Percentiles rank a stretch among this genome's conserved stretches.
phyloP scores from a whole-genome alignment of 306 rosid species.

The Prunus armeniaca region DNA sequence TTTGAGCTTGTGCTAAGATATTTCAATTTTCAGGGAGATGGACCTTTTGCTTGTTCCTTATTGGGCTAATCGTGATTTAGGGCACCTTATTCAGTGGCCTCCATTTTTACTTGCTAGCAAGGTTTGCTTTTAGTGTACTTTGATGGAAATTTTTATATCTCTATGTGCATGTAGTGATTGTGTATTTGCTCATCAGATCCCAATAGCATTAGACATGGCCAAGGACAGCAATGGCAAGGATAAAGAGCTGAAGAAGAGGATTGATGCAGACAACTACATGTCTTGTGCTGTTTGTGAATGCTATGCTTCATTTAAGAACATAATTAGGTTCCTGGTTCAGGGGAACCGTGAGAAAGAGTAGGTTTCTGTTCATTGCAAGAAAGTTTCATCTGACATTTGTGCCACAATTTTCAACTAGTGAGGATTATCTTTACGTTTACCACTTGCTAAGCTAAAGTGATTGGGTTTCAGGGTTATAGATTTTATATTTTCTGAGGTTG shows the following conservation, averaged over 20 bases:
- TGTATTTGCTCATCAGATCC: constrained; percentile 55
- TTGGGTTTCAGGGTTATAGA: constrained; percentile 58
- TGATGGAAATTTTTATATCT: constrained; percentile 11
- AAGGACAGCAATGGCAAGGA: constrained; percentile 99
- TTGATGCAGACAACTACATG: constrained; percentile 69
- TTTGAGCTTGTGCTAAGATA: constrained; percentile 17
- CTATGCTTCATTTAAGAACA: constrained; percentile 84
- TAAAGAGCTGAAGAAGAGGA: constrained; percentile 80
- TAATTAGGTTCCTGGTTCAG: constrained; percentile 68
- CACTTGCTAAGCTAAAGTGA: not conserved
- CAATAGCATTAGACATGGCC: constrained; percentile 98
- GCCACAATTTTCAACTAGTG: not conserved
- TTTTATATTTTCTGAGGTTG: constrained; percentile 63
- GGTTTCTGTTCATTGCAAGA: constrained; percentile 24
- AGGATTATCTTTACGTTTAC: not conserved
- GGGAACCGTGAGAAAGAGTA: constrained; percentile 74
- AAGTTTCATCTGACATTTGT: not conserved
- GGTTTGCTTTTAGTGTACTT: constrained; percentile 41
- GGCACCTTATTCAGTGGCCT: constrained; percentile 84
- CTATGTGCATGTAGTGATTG: constrained; percentile 12
- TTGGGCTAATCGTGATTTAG: constrained; percentile 92
- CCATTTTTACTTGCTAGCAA: constrained; percentile 98
- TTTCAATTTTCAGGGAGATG: constrained; percentile 69
- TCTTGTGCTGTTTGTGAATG: constrained; percentile 91
- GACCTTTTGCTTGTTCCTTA: constrained; percentile 95